Percentiles rank a stretch among this genome's conserved stretches.
These are phyloP conservation scores for Glycine tomentella DNA, from an alignment of 306 rosid genomes.

Conservation along the genomic window DNA sequence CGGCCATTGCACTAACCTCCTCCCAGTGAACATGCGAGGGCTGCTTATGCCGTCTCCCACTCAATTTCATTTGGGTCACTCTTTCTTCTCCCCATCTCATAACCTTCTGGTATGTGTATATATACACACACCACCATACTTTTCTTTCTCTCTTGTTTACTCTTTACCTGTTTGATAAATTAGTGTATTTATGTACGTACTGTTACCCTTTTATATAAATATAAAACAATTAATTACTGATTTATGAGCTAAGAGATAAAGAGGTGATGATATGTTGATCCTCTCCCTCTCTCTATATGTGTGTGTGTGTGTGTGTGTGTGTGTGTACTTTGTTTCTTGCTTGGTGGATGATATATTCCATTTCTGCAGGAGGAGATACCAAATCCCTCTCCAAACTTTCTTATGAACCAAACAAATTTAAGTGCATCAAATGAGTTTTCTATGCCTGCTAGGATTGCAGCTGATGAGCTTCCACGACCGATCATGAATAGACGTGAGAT, in stretches of 20 bases:
- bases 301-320: too few relatives aligned
- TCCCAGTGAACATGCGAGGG: constrained; percentile 92
- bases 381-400: constrained; percentile 68
- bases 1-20: constrained; percentile 95
- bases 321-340: constrained; percentile 7
- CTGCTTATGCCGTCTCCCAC: constrained; percentile 79
- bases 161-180: neutral
- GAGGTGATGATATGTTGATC: neutral
- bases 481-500: constrained; percentile 83
- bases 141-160: neutral
- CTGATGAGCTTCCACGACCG: constrained; percentile 77
- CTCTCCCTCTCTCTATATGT: neutral
- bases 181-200: too few relatives aligned
- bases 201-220: neutral
- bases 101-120: constrained; percentile 60
- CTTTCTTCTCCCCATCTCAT: constrained; percentile 82
- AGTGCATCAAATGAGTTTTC: constrained; percentile 59
- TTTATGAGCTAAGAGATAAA: neutral
- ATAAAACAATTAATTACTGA: neutral
- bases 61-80: constrained; percentile 87
- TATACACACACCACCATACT: neutral
- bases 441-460: constrained; percentile 62
- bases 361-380: constrained; percentile 78
- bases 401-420: constrained; percentile 62
- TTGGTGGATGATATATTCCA: neutral